Percentiles rank a stretch among this genome's conserved stretches.
Conservation (phyloP, 306 rosid species). For the Psophocarpus tetragonolobus region DNA sequence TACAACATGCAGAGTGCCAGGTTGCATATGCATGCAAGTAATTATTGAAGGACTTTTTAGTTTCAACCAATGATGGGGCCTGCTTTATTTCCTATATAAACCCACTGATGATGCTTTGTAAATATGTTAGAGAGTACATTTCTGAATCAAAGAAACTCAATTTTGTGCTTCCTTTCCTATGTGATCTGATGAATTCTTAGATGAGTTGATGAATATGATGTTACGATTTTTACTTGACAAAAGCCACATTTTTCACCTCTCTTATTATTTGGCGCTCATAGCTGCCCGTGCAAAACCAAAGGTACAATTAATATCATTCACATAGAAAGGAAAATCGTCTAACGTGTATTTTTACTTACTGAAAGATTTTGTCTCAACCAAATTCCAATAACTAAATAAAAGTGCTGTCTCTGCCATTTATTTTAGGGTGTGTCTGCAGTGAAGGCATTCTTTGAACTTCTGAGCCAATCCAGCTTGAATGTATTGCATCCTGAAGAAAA, state of each 20-base stretch:
- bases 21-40: too few species aligned
- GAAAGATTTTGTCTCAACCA: neutral
- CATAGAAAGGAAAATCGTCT: neutral
- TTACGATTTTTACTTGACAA: neutral
- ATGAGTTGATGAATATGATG: neutral
- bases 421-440: conserved; percentile 92
- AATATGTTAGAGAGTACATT: too few species aligned
- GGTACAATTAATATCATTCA: neutral
- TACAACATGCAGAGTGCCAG: too few species aligned
- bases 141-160: too few species aligned
- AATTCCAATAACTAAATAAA: conserved; percentile 5
- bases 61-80: too few species aligned
- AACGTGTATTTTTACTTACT: neutral
- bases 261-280: neutral
- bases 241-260: neutral
- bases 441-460: conserved; percentile 74
- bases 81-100: too few species aligned
- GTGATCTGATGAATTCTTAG: conserved; percentile 12
- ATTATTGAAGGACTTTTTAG: too few species aligned
- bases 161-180: too few species aligned
- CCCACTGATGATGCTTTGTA: too few species aligned
- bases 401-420: conserved; percentile 2
- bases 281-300: neutral
- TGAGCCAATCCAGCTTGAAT: conserved; percentile 86
- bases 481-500: conserved; percentile 88